phyloP scores from a whole-genome alignment of 164 flowering plant genomes.

The Hamamelis virginiana region DNA sequence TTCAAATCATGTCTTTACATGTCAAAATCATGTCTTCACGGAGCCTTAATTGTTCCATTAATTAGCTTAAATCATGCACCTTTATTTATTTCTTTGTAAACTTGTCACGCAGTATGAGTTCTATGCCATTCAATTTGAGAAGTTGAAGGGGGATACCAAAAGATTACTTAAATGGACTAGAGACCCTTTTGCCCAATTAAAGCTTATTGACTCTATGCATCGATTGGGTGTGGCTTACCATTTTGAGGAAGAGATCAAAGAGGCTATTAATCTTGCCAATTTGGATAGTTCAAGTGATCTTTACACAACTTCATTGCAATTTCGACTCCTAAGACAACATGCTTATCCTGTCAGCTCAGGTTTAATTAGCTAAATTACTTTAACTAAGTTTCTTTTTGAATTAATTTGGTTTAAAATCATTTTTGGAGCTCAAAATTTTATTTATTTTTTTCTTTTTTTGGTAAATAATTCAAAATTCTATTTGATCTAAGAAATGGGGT shows the following conservation, averaged over 20 bases:
- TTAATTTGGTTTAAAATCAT: too few species aligned
- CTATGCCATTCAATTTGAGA: slow-evolving; percentile 7
- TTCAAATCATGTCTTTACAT: too few species aligned
- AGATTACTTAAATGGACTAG: background rate
- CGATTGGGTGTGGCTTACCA: slow-evolving; percentile 26
- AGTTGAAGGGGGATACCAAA: background rate
- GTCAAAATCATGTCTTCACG: too few species aligned
- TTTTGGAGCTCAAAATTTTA: too few species aligned
- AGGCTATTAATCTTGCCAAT: background rate
- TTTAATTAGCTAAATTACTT: background rate
- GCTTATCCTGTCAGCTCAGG: slow-evolving; percentile 9
- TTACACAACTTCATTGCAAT: slow-evolving; percentile 13
- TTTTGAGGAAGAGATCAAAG: slow-evolving; percentile 22
- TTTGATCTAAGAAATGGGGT: too few species aligned
- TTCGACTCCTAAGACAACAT: slow-evolving; percentile 16
- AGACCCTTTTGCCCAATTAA: background rate
- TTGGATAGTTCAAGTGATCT: background rate
- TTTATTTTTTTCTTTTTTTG: too few species aligned
- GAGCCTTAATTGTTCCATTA: too few species aligned
- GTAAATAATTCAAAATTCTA: too few species aligned
- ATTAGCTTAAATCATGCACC: too few species aligned
- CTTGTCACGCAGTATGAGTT: slow-evolving; percentile 11
- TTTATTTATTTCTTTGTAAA: too few species aligned
- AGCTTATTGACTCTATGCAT: slow-evolving; percentile 16
- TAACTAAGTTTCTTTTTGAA: too few species aligned